Percentiles rank a stretch among this genome's conserved stretches.
These are phyloP conservation scores for Favolaschia claudopus DNA, from an alignment of 768 basidiomycete species.

Conservation along the genomic window DNA sequence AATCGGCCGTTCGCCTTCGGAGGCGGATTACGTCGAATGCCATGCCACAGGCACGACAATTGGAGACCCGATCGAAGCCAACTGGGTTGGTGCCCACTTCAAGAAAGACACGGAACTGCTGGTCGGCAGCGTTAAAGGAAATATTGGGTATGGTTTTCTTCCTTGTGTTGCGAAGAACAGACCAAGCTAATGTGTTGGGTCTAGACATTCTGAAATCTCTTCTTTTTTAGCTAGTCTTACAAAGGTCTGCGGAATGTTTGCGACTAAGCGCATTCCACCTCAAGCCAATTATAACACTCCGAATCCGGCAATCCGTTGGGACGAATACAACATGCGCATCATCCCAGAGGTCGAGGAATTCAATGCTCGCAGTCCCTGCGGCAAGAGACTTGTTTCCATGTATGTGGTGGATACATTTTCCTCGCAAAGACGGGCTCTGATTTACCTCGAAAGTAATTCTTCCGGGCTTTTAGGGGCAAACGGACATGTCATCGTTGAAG, in stretches of 20 bases:
- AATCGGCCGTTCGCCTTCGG: constrained; percentile 39
- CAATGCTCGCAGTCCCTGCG: too few species aligned
- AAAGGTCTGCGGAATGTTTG: constrained; percentile 49
- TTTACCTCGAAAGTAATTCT: too few species aligned
- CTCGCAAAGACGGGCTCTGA: too few species aligned
- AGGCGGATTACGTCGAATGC: constrained; percentile 57
- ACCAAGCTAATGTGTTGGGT: too few species aligned
- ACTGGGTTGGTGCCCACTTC: constrained; percentile 52
- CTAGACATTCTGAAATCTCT: constrained; percentile 48
- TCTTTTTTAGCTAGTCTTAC: constrained; percentile 53
- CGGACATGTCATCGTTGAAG: constrained; percentile 48
- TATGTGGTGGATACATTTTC: too few species aligned
- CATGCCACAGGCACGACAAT: constrained; percentile 61
- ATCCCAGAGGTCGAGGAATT: constrained; percentile 39
- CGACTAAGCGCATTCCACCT: constrained; percentile 44
- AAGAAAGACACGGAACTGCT: constrained; percentile 38
- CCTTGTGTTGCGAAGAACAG: too few species aligned
- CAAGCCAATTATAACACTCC: constrained; percentile 43
- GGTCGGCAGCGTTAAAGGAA: constrained; percentile 55
- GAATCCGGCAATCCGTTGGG: constrained; percentile 50
- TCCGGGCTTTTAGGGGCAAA: constrained; percentile 54
- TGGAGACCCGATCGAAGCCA: constrained; percentile 60
- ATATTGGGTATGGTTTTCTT: too few species aligned
- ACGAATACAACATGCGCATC: constrained; percentile 42
- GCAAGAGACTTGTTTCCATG: too few species aligned